Percentiles rank a stretch among this genome's conserved stretches.
These are phyloP conservation scores for Soucietia sequanensis DNA, from an alignment of 805 yeast species.

Conservation along the genomic window DNA sequence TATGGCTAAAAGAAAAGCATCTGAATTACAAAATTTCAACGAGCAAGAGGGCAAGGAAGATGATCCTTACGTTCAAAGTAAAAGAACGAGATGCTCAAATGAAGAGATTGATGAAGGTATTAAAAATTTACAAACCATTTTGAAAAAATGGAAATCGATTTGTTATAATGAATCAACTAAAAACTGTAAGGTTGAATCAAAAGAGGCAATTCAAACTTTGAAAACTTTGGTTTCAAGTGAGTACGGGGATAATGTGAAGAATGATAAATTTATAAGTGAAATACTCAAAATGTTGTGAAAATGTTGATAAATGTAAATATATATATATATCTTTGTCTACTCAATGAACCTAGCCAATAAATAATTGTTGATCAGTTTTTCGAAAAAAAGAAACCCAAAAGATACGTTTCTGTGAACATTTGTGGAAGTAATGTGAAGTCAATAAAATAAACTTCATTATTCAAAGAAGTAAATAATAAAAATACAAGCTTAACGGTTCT, in stretches of 20 bases:
- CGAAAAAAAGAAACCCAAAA: too few species aligned
- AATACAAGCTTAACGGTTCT: conserved; percentile 9
- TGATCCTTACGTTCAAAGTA: conserved; percentile 43
- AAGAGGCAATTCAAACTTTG: conserved; percentile 40
- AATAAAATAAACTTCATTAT: conserved; percentile 1
- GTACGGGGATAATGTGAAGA: conserved; percentile 19
- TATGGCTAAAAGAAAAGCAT: conserved; percentile 95
- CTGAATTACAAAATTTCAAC: conserved; percentile 68
- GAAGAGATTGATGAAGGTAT: conserved; percentile 57
- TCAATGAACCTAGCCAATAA: too few species aligned
- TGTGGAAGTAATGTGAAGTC: too few species aligned
- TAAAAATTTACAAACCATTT: conserved; percentile 43
- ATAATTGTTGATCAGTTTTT: too few species aligned
- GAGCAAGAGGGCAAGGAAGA: conserved; percentile 26
- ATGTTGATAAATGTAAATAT: too few species aligned
- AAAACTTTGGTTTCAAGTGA: conserved; percentile 30
- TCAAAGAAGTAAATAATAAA: background rate
- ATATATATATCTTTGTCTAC: too few species aligned
- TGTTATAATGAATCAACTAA: conserved; percentile 30
- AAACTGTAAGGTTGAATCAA: conserved; percentile 25
- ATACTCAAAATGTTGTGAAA: conserved; percentile 40
- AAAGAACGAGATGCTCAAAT: conserved; percentile 49
- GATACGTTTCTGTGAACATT: too few species aligned
- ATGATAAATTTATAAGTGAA: conserved; percentile 47
- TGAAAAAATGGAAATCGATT: conserved; percentile 53